Conservation (phyloP, 2,329 filamentous ascomycete genomes). For the Davidsoniella virescens region DNA sequence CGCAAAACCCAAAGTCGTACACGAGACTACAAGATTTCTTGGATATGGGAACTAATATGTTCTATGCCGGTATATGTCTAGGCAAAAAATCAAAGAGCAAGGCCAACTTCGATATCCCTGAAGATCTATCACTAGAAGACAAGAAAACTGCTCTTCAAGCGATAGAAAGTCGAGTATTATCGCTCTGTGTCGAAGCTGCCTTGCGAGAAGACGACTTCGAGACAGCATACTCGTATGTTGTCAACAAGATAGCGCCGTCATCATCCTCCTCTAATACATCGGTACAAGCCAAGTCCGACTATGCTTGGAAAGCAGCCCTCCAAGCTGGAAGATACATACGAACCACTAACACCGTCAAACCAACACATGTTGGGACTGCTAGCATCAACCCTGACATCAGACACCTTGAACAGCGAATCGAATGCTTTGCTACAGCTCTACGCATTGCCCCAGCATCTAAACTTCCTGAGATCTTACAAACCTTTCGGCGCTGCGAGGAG, state of each 20-base stretch:
- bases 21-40: constrained; percentile 59
- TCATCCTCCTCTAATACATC: constrained; percentile 13
- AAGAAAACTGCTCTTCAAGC: constrained; percentile 20
- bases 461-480: constrained; percentile 58
- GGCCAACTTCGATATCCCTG: constrained; percentile 13
- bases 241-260: constrained; percentile 43
- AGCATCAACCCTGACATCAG: constrained; percentile 47
- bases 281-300: constrained; percentile 32
- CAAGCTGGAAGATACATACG: constrained; percentile 60
- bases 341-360: constrained; percentile 34
- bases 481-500: constrained; percentile 63
- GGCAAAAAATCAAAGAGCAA: constrained; percentile 1
- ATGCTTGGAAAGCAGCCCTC: constrained; percentile 65
- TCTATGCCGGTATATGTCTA: constrained; percentile 32
- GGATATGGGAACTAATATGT: constrained; percentile 50
- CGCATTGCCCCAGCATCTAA: constrained; percentile 54
- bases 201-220: constrained; percentile 67
- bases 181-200: constrained; percentile 67
- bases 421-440: constrained; percentile 60
- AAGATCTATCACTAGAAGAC: constrained; percentile 6
- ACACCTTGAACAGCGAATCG: constrained; percentile 65
- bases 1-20: constrained; percentile 60
- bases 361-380: constrained; percentile 43
- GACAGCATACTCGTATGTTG: constrained; percentile 70
- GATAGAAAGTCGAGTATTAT: constrained; percentile 51